Conservation (phyloP, 306 rosid genomes). For the Cicer pinnatifidum region DNA sequence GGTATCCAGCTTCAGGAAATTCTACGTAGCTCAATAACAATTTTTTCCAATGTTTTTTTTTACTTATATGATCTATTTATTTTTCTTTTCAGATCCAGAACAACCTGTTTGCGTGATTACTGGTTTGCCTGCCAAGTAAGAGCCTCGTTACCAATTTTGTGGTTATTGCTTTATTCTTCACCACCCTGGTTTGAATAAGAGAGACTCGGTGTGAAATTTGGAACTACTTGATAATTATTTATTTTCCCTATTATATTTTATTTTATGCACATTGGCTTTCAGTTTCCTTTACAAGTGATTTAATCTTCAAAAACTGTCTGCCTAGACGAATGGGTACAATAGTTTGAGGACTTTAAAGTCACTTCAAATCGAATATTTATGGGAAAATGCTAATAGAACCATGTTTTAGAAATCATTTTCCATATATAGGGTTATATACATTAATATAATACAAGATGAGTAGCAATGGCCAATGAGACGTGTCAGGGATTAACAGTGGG, state of each 20-base stretch:
- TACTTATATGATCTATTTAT: constrained; percentile 20
- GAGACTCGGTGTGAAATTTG: constrained; percentile 28
- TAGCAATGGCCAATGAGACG: neutral
- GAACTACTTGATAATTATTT: constrained; percentile 36
- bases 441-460: neutral
- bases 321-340: constrained; percentile 11
- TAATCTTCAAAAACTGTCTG: constrained; percentile 6
- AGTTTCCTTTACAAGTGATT: neutral
- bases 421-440: neutral
- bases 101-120: constrained; percentile 78
- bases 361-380: constrained; percentile 30
- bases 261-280: constrained; percentile 23
- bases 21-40: constrained; percentile 12
- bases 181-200: constrained; percentile 14
- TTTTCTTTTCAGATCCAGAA: constrained; percentile 74
- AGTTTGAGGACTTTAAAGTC: constrained; percentile 36
- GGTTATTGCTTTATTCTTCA: constrained; percentile 32
- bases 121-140: constrained; percentile 98
- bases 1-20: neutral
- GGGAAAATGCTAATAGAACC: constrained; percentile 24
- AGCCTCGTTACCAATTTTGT: constrained; percentile 43
- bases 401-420: constrained; percentile 11
- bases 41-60: constrained; percentile 13
- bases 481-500: neutral
- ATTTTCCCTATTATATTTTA: constrained; percentile 9